phyloP scores from a whole-genome alignment of 2,329 filamentous ascomycete species.

The Monilinia polystroma region DNA sequence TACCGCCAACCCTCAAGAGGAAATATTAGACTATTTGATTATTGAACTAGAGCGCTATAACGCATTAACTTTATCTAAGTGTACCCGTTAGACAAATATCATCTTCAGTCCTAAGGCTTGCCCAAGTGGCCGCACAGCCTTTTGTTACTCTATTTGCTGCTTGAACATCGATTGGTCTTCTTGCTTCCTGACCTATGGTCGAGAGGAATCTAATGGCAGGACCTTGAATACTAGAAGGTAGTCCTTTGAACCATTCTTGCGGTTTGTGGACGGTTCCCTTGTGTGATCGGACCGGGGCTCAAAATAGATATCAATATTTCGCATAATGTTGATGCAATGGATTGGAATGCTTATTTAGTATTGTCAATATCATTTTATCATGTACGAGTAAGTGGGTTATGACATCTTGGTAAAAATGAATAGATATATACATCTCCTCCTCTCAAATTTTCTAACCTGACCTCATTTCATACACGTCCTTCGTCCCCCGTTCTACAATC shows the following conservation, averaged over 20 bases:
- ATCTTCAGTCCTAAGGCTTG: not conserved
- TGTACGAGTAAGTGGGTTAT: not conserved
- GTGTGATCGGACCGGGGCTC: not conserved
- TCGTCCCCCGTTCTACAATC: constrained; percentile 2
- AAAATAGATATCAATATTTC: not conserved
- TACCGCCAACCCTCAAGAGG: too few species aligned
- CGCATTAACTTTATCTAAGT: not conserved
- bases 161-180: not conserved
- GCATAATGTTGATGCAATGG: constrained; percentile 1
- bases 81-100: not conserved
- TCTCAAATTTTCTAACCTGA: too few species aligned
- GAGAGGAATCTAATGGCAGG: not conserved
- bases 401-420: not conserved
- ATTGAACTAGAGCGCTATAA: not conserved
- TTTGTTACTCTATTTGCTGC: not conserved
- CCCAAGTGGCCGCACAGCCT: not conserved
- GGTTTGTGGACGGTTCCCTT: not conserved
- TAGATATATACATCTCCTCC: constrained; percentile 5
- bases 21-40: not conserved
- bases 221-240: not conserved
- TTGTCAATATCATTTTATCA: not conserved
- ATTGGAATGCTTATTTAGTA: not conserved
- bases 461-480: not conserved
- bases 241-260: not conserved
- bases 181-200: not conserved